These are phyloP conservation scores for Pseudophaeomoniella oleicola DNA, from an alignment of 2,329 filamentous ascomycete species.

Conservation along the genomic window DNA sequence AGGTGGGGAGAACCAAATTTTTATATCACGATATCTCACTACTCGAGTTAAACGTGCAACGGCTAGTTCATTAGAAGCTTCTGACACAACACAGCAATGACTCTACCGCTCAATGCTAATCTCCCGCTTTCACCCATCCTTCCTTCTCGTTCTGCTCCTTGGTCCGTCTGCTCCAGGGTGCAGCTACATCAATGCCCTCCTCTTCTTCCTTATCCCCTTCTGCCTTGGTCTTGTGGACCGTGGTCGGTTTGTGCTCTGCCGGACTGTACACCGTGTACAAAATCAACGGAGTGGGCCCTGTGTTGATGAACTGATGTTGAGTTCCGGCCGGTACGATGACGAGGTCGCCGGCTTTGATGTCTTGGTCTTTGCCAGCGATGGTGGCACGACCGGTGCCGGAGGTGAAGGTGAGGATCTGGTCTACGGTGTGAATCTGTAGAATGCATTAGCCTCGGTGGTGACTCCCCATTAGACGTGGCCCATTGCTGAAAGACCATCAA, in stretches of 20 bases:
- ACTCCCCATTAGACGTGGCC: too few species aligned
- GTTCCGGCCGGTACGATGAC: conserved; percentile 52
- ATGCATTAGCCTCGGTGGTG: too few species aligned
- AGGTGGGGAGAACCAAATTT: too few species aligned
- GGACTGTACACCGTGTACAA: conserved; percentile 50
- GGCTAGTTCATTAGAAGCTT: too few species aligned
- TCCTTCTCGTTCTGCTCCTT: conserved; percentile 44
- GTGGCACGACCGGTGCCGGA: conserved; percentile 43
- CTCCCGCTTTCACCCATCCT: conserved; percentile 34
- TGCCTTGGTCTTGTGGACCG: conserved; percentile 49
- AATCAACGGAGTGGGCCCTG: conserved; percentile 42
- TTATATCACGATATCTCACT: too few species aligned
- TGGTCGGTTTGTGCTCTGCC: conserved; percentile 45
- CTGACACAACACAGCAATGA: too few species aligned
- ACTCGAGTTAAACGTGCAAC: too few species aligned
- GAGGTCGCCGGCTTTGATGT: conserved; percentile 39
- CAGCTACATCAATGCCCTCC: conserved; percentile 44
- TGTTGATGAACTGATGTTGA: conserved; percentile 52
- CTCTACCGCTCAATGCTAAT: neutral
- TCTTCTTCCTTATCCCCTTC: conserved; percentile 49
- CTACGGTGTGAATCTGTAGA: conserved; percentile 44
- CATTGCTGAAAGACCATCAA: too few species aligned
- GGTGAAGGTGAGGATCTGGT: conserved; percentile 52
- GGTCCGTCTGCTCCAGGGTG: conserved; percentile 41
- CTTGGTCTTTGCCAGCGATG: conserved; percentile 43